A percentile compares a stretch with the other conserved stretches of the same genome.
Conservation (phyloP, 306 rosid genomes). For the Vigna angularis region DNA sequence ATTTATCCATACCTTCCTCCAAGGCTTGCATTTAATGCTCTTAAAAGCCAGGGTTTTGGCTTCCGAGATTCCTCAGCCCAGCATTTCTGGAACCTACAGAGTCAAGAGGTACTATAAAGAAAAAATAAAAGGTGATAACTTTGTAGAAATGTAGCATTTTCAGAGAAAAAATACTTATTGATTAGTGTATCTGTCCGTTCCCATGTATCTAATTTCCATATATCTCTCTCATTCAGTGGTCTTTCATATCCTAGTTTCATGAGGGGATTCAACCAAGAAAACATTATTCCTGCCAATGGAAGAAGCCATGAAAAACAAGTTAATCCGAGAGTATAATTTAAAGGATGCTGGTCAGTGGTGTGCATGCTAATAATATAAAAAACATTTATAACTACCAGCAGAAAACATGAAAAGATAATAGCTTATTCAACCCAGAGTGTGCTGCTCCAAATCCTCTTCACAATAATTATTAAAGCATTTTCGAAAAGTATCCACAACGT, state of each 20-base stretch:
- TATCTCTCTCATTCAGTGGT: slow-evolving; percentile 87
- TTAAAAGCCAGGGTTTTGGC: slow-evolving; percentile 90
- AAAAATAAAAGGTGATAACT: slow-evolving; percentile 25
- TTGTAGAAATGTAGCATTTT: slow-evolving; percentile 20
- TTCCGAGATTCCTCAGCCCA: slow-evolving; percentile 83
- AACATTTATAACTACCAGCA: slow-evolving; percentile 13
- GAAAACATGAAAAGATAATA: slow-evolving; percentile 7
- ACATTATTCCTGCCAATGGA: slow-evolving; percentile 58
- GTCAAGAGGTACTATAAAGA: slow-evolving; percentile 37
- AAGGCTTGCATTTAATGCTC: slow-evolving; percentile 83
- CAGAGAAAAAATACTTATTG: slow-evolving; percentile 55
- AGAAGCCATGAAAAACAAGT: slow-evolving; percentile 37
- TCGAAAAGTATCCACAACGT: slow-evolving; percentile 15
- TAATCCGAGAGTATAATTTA: slow-evolving; percentile 29
- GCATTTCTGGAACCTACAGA: slow-evolving; percentile 77
- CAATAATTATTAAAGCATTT: slow-evolving; percentile 1
- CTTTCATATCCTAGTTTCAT: slow-evolving; percentile 83
- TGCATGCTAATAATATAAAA: slow-evolving; percentile 8
- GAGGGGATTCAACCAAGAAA: slow-evolving; percentile 87
- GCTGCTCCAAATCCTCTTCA: not conserved
- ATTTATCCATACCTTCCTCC: slow-evolving; percentile 76
- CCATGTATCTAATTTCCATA: slow-evolving; percentile 95
- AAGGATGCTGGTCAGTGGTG: slow-evolving; percentile 13
- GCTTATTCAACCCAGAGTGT: slow-evolving; percentile 23
- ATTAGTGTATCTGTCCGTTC: slow-evolving; percentile 82